Evolutionary conservation across 768 basidiomycete species (phyloP).

Genomic region (Arthromyces matolae): DNA sequence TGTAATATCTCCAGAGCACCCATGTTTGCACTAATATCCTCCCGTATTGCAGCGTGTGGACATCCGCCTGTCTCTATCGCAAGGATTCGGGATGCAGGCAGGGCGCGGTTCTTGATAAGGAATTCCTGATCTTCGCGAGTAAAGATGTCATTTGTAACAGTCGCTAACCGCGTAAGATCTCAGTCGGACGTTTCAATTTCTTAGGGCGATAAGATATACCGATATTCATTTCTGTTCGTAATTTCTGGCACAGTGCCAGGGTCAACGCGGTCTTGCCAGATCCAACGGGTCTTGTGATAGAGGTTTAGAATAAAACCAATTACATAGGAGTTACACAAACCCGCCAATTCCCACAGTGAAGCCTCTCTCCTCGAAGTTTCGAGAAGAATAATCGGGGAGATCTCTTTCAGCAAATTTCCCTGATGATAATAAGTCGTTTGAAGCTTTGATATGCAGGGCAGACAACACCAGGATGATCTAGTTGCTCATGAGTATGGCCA

Average conservation of each 20-base stretch:
- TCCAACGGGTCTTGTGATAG: constrained; percentile 69
- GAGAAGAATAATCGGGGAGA: constrained; percentile 77
- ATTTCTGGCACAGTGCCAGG: constrained; percentile 78
- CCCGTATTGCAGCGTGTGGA: constrained; percentile 96
- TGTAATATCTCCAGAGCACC: constrained; percentile 93
- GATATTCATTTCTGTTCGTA: constrained; percentile 86
- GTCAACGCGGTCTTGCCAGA: constrained; percentile 96
- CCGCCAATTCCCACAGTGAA: constrained; percentile 99
- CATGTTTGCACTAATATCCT: constrained; percentile 97
- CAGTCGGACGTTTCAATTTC: constrained; percentile 2
- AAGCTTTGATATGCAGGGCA: too few relatives aligned
- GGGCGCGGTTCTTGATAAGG: constrained; percentile 86
- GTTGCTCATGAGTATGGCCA: constrained; percentile 92
- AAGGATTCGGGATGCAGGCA: constrained; percentile 80
- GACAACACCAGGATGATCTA: constrained; percentile 92
- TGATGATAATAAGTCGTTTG: too few relatives aligned
- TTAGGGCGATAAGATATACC: constrained; percentile 44
- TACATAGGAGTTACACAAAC: constrained; percentile 53
- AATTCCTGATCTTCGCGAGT: constrained; percentile 98
- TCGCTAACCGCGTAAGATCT: constrained; percentile 58
- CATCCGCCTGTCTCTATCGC: constrained; percentile 99
- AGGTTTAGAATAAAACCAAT: too few relatives aligned
- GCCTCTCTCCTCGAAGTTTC: constrained; percentile 89
- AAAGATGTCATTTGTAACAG: constrained; percentile 99
- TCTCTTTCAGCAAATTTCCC: constrained; percentile 93